Percentiles rank a stretch among this genome's conserved stretches.
Evolutionary conservation across 352 stramenopile species (phyloP).

Genomic region (Thalassiosira allenii): DNA sequence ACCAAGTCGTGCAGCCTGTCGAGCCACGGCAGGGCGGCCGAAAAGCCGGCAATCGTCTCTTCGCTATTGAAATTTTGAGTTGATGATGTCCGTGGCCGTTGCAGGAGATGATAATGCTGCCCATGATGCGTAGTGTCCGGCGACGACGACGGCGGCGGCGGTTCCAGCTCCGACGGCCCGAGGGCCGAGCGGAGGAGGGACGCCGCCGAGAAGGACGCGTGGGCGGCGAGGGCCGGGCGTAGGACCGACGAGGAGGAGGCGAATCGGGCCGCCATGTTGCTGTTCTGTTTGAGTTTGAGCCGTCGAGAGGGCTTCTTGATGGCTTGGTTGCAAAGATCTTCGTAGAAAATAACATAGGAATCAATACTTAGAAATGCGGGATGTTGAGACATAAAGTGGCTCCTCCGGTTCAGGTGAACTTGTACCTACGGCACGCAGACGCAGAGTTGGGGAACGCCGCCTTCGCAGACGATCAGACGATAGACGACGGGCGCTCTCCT

Average conservation of each 20-base stretch:
- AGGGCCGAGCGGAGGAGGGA: background rate
- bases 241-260: background rate
- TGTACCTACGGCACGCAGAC: no score
- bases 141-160: background rate
- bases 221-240: background rate
- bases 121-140: background rate
- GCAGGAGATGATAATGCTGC: background rate
- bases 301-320: no score
- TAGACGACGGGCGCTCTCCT: no score
- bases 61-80: no score
- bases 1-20: constrained; percentile 48
- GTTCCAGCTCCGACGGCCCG: constrained; percentile 1
- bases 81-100: background rate
- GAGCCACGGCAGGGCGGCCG: constrained; percentile 41
- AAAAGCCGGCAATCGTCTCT: no score
- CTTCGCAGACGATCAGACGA: no score
- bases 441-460: no score
- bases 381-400: no score
- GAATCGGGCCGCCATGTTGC: constrained; percentile 9
- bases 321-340: background rate
- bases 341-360: no score
- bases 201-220: background rate
- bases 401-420: no score
- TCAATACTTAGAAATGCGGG: no score
- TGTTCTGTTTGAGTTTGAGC: background rate